phyloP scores from a whole-genome alignment of 768 basidiomycete species.

The Lentinula lateritia region DNA sequence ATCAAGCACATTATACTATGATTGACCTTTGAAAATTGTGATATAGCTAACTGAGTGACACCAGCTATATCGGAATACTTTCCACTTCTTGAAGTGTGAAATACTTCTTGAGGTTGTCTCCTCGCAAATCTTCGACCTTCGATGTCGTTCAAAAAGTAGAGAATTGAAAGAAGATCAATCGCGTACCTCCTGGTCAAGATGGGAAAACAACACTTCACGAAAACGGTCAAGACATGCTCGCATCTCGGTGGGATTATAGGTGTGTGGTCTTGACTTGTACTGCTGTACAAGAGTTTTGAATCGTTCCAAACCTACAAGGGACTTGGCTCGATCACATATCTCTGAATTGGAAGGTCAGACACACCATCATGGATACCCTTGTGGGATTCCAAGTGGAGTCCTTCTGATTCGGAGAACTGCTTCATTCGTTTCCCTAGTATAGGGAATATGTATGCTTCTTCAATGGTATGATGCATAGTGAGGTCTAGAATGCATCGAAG shows the following conservation, averaged over 20 bases:
- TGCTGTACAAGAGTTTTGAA: conserved; percentile 34
- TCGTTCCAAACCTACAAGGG: conserved; percentile 34
- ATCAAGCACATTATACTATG: not conserved
- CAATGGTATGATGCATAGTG: conserved; percentile 50
- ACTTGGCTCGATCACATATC: not conserved
- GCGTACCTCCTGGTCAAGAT: conserved; percentile 49
- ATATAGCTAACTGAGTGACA: not conserved
- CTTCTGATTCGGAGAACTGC: conserved; percentile 36
- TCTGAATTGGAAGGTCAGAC: not conserved
- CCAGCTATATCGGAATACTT: conserved; percentile 17
- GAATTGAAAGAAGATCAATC: not conserved
- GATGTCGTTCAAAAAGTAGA: not conserved
- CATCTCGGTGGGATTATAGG: conserved; percentile 48
- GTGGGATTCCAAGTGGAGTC: conserved; percentile 40
- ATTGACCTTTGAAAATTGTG: not conserved
- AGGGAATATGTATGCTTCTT: conserved; percentile 49
- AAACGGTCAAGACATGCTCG: conserved; percentile 43
- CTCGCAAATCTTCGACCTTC: conserved; percentile 43
- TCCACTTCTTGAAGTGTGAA: conserved; percentile 44
- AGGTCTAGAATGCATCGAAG: conserved; percentile 29
- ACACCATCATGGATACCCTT: conserved; percentile 49
- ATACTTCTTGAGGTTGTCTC: conserved; percentile 47
- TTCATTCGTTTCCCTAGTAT: conserved; percentile 44
- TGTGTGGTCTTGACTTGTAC: conserved; percentile 35
- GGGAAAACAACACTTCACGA: conserved; percentile 41